A percentile compares a stretch with the other conserved stretches of the same genome.
These are phyloP conservation scores for Perkinsus marinus DNA, from an alignment of 169 alveolate genomes.

Conservation along the genomic window DNA sequence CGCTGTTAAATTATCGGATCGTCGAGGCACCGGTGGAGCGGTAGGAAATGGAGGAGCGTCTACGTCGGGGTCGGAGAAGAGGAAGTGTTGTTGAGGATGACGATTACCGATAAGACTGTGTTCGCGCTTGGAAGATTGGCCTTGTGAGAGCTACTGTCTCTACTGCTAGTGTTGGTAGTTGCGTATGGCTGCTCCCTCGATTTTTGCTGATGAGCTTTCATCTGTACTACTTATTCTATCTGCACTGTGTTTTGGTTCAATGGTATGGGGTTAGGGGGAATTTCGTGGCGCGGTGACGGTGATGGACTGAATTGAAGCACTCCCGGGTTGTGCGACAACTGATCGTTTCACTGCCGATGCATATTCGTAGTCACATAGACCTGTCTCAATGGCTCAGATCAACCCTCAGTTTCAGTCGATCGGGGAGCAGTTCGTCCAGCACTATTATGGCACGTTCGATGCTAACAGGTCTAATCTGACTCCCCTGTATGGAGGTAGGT, in stretches of 20 bases:
- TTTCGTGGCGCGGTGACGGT: background rate
- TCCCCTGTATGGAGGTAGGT: slow-evolving; percentile 31
- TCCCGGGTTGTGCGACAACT: background rate
- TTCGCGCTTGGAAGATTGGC: too few relatives aligned
- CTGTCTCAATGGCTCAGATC: slow-evolving; percentile 9
- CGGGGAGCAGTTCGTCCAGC: slow-evolving; percentile 55
- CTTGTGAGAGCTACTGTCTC: too few relatives aligned
- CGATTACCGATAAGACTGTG: background rate
- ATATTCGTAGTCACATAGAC: too few relatives aligned
- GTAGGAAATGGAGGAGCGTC: background rate
- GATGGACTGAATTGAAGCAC: background rate
- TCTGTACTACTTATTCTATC: background rate
- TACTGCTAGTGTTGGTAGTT: background rate
- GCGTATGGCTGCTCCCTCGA: background rate
- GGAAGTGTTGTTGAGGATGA: background rate
- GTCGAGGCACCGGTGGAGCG: background rate
- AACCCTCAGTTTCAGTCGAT: slow-evolving; percentile 45
- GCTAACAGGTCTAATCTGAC: slow-evolving; percentile 38
- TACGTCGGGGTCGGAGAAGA: background rate
- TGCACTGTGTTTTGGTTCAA: background rate
- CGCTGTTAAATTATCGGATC: background rate
- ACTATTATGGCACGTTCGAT: slow-evolving; percentile 51
- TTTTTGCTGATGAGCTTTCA: background rate
- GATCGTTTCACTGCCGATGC: too few relatives aligned
- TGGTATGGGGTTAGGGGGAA: background rate